Conservation (phyloP, 805 yeast genomes). For the Zygoascus ofunaensis region DNA sequence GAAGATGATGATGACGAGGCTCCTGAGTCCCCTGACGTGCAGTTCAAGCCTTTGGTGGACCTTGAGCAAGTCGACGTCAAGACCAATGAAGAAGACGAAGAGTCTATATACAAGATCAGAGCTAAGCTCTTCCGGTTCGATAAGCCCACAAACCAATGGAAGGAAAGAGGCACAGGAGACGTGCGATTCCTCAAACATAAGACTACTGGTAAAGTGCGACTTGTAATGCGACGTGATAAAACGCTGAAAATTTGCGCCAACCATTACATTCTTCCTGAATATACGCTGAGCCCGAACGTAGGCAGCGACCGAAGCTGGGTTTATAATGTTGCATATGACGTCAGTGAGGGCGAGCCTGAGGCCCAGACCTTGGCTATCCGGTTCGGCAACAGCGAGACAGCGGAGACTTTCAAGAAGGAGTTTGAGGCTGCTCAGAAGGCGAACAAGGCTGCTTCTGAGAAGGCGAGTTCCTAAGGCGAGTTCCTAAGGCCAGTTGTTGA, state of each 20-base stretch:
- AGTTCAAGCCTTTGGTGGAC: slow-evolving; percentile 92
- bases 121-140: slow-evolving; percentile 92
- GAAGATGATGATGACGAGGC: slow-evolving; percentile 47
- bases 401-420: slow-evolving; percentile 88
- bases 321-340: slow-evolving; percentile 86
- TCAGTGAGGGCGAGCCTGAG: slow-evolving; percentile 92
- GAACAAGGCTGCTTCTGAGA: slow-evolving; percentile 39
- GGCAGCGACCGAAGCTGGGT: slow-evolving; percentile 99
- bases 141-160: slow-evolving; percentile 86
- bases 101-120: slow-evolving; percentile 70
- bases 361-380: slow-evolving; percentile 95
- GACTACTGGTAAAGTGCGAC: slow-evolving; percentile 68
- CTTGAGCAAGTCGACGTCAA: slow-evolving; percentile 93
- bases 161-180: slow-evolving; percentile 99
- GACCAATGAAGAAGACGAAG: slow-evolving; percentile 90
- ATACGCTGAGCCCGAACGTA: slow-evolving; percentile 79
- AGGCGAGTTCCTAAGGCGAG: too few species aligned
- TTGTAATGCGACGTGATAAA: slow-evolving; percentile 98
- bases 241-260: slow-evolving; percentile 97
- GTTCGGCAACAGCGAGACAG: slow-evolving; percentile 56
- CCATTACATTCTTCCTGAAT: slow-evolving; percentile 69
- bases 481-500: too few species aligned
- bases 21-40: slow-evolving; percentile 73
- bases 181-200: slow-evolving; percentile 92
- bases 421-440: slow-evolving; percentile 74